phyloP scores from a whole-genome alignment of 1,284 basidiomycete genomes.

The Trichosporon coremiiforme region DNA sequence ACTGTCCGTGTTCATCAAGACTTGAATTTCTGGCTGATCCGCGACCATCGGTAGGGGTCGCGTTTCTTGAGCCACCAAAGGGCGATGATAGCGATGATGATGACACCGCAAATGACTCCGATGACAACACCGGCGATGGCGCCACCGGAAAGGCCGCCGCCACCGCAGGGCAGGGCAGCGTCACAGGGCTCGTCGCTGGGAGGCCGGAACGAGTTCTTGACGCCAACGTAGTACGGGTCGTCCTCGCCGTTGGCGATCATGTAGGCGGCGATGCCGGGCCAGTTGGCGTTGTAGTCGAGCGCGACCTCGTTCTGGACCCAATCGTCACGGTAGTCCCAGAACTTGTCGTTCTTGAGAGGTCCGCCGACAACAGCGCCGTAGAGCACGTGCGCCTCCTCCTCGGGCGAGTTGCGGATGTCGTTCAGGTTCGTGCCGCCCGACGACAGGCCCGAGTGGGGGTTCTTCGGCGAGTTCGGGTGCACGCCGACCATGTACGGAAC shows the following conservation, averaged over 20 bases:
- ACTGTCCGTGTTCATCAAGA: neutral
- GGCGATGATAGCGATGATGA: slow-evolving; percentile 3
- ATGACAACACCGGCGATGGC: slow-evolving; percentile 68
- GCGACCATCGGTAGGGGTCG: neutral
- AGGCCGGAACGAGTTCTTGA: slow-evolving; percentile 69
- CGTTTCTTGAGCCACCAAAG: slow-evolving; percentile 3
- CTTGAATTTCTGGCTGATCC: slow-evolving; percentile 11
- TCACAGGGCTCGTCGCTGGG: slow-evolving; percentile 76
- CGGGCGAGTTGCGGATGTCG: slow-evolving; percentile 70
- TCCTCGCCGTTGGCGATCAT: slow-evolving; percentile 39
- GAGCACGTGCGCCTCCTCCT: slow-evolving; percentile 69
- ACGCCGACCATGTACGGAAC: slow-evolving; percentile 65
- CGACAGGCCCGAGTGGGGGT: slow-evolving; percentile 84
- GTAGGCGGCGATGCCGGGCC: slow-evolving; percentile 74
- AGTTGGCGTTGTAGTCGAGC: slow-evolving; percentile 73
- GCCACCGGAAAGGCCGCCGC: slow-evolving; percentile 61
- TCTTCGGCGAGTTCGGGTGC: slow-evolving; percentile 84
- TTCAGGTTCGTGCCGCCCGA: slow-evolving; percentile 70
- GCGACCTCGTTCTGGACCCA: slow-evolving; percentile 53
- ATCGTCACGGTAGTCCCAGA: slow-evolving; percentile 74
- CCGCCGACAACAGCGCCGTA: slow-evolving; percentile 89
- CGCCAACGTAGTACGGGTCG: slow-evolving; percentile 75
- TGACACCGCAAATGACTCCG: slow-evolving; percentile 59
- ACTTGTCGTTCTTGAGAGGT: slow-evolving; percentile 73
- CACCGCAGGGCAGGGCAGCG: slow-evolving; percentile 63